A percentile compares a stretch with the other conserved stretches of the same genome.
phyloP scores from a whole-genome alignment of 2,329 filamentous ascomycete species.

The Clathrospora elynae region DNA sequence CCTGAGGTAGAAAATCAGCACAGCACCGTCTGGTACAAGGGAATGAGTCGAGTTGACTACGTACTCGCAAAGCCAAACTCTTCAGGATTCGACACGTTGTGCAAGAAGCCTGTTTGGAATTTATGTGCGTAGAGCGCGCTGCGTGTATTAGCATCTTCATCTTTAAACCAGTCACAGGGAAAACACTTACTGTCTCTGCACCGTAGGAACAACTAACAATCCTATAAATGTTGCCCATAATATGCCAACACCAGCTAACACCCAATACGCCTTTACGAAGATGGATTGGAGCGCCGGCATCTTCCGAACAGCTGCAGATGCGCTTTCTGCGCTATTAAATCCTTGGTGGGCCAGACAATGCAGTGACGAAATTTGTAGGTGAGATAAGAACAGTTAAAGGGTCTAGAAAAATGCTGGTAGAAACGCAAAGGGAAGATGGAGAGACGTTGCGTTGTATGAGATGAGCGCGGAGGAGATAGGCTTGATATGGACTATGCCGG shows the following conservation, averaged over 20 bases:
- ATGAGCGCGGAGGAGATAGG: constrained; percentile 2
- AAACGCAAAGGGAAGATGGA: constrained; percentile 1
- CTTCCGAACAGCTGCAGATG: neutral
- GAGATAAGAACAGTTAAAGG: too few relatives aligned
- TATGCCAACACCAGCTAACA: constrained; percentile 59
- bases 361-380: too few relatives aligned
- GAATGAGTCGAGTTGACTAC: constrained; percentile 4
- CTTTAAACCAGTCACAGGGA: neutral
- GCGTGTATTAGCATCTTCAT: constrained; percentile 3
- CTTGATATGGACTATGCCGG: constrained; percentile 5
- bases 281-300: constrained; percentile 39
- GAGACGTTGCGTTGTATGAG: neutral
- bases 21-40: too few relatives aligned
- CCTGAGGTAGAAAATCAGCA: constrained; percentile 54
- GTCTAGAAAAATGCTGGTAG: neutral
- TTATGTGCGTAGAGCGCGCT: constrained; percentile 86
- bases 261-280: constrained; percentile 47
- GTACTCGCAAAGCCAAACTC: constrained; percentile 84
- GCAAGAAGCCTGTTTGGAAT: constrained; percentile 72
- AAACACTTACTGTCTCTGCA: constrained; percentile 77
- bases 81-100: constrained; percentile 76
- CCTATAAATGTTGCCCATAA: constrained; percentile 71
- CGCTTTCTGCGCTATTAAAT: too few relatives aligned
- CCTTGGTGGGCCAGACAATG: too few relatives aligned
- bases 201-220: constrained; percentile 67